Conservation (phyloP, 2,329 filamentous ascomycete genomes). For the Tolypocladium endophyticum region DNA sequence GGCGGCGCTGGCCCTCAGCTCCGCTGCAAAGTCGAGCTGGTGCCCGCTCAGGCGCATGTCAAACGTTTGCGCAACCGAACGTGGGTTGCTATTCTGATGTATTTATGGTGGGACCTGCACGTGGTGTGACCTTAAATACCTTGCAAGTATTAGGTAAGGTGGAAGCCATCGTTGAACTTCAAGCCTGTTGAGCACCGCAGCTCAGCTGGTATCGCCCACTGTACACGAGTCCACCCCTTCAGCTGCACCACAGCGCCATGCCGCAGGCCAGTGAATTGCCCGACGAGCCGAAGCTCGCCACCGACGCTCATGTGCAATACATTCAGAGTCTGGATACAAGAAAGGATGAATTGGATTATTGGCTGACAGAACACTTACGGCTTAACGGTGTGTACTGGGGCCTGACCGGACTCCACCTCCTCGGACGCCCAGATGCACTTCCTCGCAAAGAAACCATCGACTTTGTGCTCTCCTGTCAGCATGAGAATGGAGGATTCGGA, state of each 20-base stretch:
- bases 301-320: conserved; percentile 70
- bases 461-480: conserved; percentile 92
- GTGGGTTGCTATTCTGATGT: not conserved
- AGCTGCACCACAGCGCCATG: conserved; percentile 13
- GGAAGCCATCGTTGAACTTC: not conserved
- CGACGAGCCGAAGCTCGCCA: conserved; percentile 34
- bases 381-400: conserved; percentile 97
- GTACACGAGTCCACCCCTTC: not conserved
- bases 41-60: not conserved
- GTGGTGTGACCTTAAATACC: not conserved
- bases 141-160: not conserved
- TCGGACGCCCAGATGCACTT: conserved; percentile 71
- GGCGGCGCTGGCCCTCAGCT: not conserved
- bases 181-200: not conserved
- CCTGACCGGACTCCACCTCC: conserved; percentile 74
- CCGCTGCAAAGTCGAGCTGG: not conserved
- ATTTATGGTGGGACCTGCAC: not conserved
- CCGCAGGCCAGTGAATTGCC: conserved; percentile 13
- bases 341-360: conserved; percentile 94
- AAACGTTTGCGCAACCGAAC: not conserved
- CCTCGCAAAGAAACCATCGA: conserved; percentile 73
- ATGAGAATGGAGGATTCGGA: conserved; percentile 81
- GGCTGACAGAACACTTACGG: conserved; percentile 92
- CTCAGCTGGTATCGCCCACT: not conserved
- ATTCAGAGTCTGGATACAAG: conserved; percentile 86